phyloP scores from a whole-genome alignment of 2,329 filamentous ascomycete genomes.

The Pleurostoma richardsiae region DNA sequence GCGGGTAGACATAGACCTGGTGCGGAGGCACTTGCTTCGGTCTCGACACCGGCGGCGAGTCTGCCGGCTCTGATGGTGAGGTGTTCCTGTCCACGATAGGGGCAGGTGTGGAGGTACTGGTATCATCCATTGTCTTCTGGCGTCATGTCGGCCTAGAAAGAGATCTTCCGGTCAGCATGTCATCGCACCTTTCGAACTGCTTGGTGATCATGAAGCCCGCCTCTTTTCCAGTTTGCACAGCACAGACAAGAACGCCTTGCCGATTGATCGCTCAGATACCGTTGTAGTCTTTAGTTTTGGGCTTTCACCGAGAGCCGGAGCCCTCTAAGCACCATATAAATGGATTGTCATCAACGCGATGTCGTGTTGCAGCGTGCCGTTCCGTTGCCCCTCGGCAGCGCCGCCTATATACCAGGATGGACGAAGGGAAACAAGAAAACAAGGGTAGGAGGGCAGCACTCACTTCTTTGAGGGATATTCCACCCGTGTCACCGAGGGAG shows the following conservation, averaged over 20 bases:
- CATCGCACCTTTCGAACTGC: too few relatives aligned
- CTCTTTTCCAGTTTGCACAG: too few relatives aligned
- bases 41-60: constrained; percentile 9
- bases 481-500: constrained; percentile 12
- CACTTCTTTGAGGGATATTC: constrained; percentile 13
- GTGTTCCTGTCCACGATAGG: constrained; percentile 1
- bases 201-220: too few relatives aligned
- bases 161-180: background rate
- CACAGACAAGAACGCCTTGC: too few relatives aligned
- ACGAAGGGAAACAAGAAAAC: constrained; percentile 1
- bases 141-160: constrained; percentile 41
- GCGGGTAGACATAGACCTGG: constrained; percentile 75
- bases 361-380: background rate
- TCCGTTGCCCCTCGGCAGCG: too few relatives aligned
- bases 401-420: too few relatives aligned
- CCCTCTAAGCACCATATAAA: constrained; percentile 51
- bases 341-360: constrained; percentile 59
- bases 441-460: constrained; percentile 6
- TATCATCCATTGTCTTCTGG: constrained; percentile 37
- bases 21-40: constrained; percentile 35
- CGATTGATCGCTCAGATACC: constrained; percentile 73
- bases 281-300: constrained; percentile 84
- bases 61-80: constrained; percentile 3
- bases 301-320: constrained; percentile 57
- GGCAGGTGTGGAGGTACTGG: constrained; percentile 10